These are phyloP conservation scores for Euphorbia lathyris DNA, from an alignment of 345 rosid genomes.

Conservation along the genomic window DNA sequence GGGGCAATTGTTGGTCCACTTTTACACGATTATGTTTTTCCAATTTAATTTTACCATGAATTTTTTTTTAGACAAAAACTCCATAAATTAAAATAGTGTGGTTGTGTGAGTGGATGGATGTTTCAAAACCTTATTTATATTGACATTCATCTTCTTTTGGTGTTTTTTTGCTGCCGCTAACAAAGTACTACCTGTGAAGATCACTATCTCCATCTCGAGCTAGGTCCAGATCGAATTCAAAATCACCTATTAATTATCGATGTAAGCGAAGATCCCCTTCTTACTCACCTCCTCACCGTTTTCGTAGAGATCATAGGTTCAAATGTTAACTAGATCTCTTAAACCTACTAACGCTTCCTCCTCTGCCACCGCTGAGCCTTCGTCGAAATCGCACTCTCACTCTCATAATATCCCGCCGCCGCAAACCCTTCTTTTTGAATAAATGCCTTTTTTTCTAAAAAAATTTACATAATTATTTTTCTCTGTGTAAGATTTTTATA, in stretches of 20 bases:
- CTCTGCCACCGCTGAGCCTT: too few relatives aligned
- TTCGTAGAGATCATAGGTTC: constrained; percentile 56
- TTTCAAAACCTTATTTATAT: neutral
- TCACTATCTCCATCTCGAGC: constrained; percentile 70
- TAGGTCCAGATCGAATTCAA: constrained; percentile 68
- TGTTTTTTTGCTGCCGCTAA: constrained; percentile 5
- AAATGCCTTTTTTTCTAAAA: too few relatives aligned
- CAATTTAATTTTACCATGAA: neutral
- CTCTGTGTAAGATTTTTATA: too few relatives aligned
- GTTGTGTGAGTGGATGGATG: neutral
- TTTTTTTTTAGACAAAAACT: too few relatives aligned
- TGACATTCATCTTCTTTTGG: neutral
- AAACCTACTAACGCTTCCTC: too few relatives aligned
- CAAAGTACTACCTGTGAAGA: constrained; percentile 29
- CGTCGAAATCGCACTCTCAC: too few relatives aligned
- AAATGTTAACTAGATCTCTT: too few relatives aligned
- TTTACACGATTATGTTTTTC: neutral
- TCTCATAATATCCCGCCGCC: too few relatives aligned
- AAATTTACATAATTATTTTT: too few relatives aligned
- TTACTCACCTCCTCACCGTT: constrained; percentile 60
- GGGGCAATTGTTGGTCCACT: neutral
- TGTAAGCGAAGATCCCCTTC: constrained; percentile 64
- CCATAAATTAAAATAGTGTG: neutral
- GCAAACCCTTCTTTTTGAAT: too few relatives aligned
- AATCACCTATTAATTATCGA: constrained; percentile 66